These are phyloP conservation scores for Ogataea hybrid DNA, from an alignment of 1,139 yeast species.

Conservation along the genomic window DNA sequence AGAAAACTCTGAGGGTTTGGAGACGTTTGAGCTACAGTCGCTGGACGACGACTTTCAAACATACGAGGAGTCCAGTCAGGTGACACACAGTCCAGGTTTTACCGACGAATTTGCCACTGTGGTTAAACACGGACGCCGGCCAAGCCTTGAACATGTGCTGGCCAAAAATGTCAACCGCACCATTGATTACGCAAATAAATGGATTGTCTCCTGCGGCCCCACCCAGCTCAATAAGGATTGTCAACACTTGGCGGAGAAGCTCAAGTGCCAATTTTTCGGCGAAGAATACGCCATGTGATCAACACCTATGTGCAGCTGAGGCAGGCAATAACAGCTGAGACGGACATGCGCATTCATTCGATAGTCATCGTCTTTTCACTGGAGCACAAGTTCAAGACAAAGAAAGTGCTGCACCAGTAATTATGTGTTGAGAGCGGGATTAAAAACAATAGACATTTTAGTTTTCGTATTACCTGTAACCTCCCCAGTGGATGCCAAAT, in stretches of 20 bases:
- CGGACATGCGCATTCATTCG: no score
- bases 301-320: no score
- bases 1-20: slow-evolving; percentile 5
- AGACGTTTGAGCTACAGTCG: slow-evolving; percentile 20
- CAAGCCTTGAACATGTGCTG: slow-evolving; percentile 38
- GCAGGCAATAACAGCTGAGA: no score
- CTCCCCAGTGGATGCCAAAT: no score
- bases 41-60: slow-evolving; percentile 12
- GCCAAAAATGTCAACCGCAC: slow-evolving; percentile 30
- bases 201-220: slow-evolving; percentile 79
- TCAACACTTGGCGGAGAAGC: slow-evolving; percentile 39
- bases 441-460: no score
- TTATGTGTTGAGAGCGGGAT: no score
- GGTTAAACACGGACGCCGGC: slow-evolving; percentile 38
- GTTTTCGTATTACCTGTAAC: no score
- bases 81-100: slow-evolving; percentile 4
- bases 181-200: slow-evolving; percentile 37
- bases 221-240: slow-evolving; percentile 47
- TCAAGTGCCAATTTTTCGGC: slow-evolving; percentile 40
- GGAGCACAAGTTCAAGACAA: no score
- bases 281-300: no score
- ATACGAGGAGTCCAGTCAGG: slow-evolving; percentile 5
- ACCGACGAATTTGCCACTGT: slow-evolving; percentile 16
- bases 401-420: no score
- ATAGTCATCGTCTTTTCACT: no score